Evolutionary conservation across 2,329 filamentous ascomycete genomes (phyloP).

Genomic region (Xylariaceae sp.): DNA sequence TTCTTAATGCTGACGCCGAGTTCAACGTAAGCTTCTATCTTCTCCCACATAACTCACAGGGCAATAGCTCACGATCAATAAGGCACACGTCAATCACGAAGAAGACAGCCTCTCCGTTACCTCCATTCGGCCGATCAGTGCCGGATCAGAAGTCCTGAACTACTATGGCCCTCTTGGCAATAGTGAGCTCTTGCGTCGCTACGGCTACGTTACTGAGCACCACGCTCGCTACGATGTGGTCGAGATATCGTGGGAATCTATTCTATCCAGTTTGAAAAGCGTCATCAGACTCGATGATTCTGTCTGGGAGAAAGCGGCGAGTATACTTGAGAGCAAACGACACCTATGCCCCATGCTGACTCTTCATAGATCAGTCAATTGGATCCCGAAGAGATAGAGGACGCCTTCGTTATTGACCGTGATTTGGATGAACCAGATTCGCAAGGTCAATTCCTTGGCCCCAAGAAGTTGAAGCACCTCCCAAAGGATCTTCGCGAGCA

Average conservation of each 20-base stretch:
- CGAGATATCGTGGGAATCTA: constrained; percentile 63
- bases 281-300: constrained; percentile 36
- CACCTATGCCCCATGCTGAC: constrained; percentile 19
- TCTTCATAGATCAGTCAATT: constrained; percentile 38
- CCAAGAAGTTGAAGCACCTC: constrained; percentile 38
- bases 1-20: constrained; percentile 83
- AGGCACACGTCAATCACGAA: constrained; percentile 53
- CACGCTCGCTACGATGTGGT: constrained; percentile 79
- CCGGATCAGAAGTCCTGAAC: constrained; percentile 77
- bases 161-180: constrained; percentile 84
- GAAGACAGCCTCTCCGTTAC: constrained; percentile 64
- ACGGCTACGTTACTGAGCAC: constrained; percentile 79
- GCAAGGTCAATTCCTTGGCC: constrained; percentile 40
- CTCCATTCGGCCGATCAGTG: constrained; percentile 61
- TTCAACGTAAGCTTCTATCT: constrained; percentile 61
- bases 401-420: constrained; percentile 66
- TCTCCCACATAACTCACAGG: background rate
- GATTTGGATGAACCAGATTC: constrained; percentile 49
- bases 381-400: constrained; percentile 66
- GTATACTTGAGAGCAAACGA: constrained; percentile 14
- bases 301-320: constrained; percentile 41
- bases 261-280: constrained; percentile 44
- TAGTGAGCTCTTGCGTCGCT: constrained; percentile 76
- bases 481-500: constrained; percentile 51
- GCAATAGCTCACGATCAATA: constrained; percentile 2